Evolutionary conservation across 192 early-diverging fungal genomes (phyloP).

Genomic region (Coemansia sp.): DNA sequence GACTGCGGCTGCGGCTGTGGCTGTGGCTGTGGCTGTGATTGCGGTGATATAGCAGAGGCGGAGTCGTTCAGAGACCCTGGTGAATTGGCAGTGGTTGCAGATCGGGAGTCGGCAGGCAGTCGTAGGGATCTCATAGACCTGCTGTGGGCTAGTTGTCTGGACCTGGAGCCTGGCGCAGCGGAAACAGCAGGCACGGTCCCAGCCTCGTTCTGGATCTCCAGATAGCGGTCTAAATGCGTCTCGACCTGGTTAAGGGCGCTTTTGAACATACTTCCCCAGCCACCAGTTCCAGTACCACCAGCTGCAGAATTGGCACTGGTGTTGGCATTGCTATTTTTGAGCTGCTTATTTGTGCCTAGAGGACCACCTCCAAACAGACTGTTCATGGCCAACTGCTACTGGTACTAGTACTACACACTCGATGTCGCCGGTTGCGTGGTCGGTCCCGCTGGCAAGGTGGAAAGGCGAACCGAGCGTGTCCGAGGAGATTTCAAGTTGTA

Average conservation of each 20-base stretch:
- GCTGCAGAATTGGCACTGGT: neutral
- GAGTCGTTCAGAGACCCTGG: neutral
- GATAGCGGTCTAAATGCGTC: constrained; percentile 70
- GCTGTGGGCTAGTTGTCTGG: constrained; percentile 4
- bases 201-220: constrained; percentile 59
- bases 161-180: neutral
- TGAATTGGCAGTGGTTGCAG: neutral
- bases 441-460: neutral
- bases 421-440: neutral
- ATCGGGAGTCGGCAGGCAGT: neutral
- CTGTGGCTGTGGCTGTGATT: too few species aligned
- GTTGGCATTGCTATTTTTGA: neutral
- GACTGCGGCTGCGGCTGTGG: too few species aligned
- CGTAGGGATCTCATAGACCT: constrained; percentile 6
- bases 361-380: constrained; percentile 37
- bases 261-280: constrained; percentile 70
- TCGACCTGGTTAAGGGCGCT: constrained; percentile 74
- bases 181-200: neutral
- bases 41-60: neutral
- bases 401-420: too few species aligned
- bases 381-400: constrained; percentile 27
- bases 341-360: constrained; percentile 16
- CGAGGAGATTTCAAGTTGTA: too few species aligned
- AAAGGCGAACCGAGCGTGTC: neutral
- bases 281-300: constrained; percentile 8